Conservation (phyloP, 768 basidiomycete genomes). For the Tephrocybe sp. region DNA sequence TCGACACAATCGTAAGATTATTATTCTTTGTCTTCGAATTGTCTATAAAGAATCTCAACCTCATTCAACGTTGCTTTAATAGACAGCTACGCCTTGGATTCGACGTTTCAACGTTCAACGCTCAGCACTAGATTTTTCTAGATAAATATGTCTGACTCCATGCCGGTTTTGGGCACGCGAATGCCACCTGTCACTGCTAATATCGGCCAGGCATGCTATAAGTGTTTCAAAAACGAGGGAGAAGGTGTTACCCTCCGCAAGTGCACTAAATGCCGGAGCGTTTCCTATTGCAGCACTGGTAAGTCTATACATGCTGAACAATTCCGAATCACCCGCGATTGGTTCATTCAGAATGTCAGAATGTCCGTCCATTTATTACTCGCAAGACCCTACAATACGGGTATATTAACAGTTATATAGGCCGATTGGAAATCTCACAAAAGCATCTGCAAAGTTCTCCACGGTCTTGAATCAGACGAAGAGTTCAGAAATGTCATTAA, state of each 20-base stretch:
- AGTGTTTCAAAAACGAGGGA: conserved; percentile 25
- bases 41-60: too few species aligned
- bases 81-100: too few species aligned
- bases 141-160: too few species aligned
- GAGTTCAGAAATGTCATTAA: conserved; percentile 1
- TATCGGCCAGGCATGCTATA: conserved; percentile 27
- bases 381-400: not conserved
- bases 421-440: conserved; percentile 30
- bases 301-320: not conserved
- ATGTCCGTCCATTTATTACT: conserved; percentile 16
- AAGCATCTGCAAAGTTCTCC: conserved; percentile 28
- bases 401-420: conserved; percentile 4
- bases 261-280: conserved; percentile 28
- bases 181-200: conserved; percentile 23
- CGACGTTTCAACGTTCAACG: too few species aligned
- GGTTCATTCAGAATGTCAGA: conserved; percentile 25
- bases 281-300: conserved; percentile 31
- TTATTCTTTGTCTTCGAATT: too few species aligned
- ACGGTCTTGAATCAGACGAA: conserved; percentile 20
- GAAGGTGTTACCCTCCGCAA: conserved; percentile 19
- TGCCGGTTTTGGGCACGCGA: not conserved
- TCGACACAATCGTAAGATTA: too few species aligned
- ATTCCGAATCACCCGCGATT: not conserved
- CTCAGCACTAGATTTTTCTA: too few species aligned
- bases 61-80: too few species aligned